Evolutionary conservation across 257 asterid species (phyloP), one percentile per base, ranked within the genome.

Genomic region (Solanum pimpinellifolium): DNA sequence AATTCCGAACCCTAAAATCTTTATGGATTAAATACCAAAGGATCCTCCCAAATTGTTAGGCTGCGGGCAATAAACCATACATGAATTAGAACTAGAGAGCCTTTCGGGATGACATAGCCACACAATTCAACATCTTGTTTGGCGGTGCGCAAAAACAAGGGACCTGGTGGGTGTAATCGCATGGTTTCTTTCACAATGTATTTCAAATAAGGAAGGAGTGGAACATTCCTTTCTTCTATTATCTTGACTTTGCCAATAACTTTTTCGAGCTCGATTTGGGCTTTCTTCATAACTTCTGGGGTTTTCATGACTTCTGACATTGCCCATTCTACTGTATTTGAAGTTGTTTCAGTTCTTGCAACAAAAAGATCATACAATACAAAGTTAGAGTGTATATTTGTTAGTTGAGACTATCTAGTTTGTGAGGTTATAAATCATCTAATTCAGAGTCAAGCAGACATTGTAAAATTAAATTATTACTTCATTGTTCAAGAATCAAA

Each of bases 301-400:
- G 49, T 41, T 37, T 70, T 47, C 25, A 87, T 23, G 21, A 70
- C 59, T 42, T 87, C 87, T 20, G 83, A 83, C 86, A 87, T 87
- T 7, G 87, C 87, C 87, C 89, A 87, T 33, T 87, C 89, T 14
- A 83, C 66, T 7, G 82, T 83, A 25, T 77, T 29, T 18, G 87
- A 65, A 10, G 83, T 82, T 23, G 87, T 68, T 41, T 87, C 77
- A 18, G 87, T 87, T 7, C 89, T 87, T 0, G 75, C 89, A 9
- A 83, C 75, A n/a, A 87, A 87, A 39, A 83, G 23, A 44, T 70
- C 70, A 77, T 87, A 49, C 10, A 21, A 39, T 75, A 75, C 82
- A 39, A 75, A 74, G n/a, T 56, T 56, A 20, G n/a, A 56, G 25
- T 3, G n/a, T 56, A 20, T 56, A 56, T 20, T 56, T 56, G n/a